A percentile compares a stretch with the other conserved stretches of the same genome.
Conservation (phyloP, 2,329 filamentous ascomycete genomes). For the Talaromyces atroroseus region DNA sequence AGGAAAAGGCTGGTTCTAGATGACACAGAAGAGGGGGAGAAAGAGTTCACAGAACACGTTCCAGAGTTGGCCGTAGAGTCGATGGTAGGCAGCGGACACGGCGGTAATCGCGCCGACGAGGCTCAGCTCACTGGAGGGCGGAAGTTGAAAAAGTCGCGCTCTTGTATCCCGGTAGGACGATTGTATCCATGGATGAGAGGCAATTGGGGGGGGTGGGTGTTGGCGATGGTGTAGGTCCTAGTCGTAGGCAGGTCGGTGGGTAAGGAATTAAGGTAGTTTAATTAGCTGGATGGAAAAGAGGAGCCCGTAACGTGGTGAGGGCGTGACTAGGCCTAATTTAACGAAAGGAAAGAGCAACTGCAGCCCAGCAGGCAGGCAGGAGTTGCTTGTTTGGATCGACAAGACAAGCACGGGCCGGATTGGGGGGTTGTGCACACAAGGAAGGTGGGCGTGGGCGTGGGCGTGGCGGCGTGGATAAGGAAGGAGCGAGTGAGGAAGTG, state of each 20-base stretch:
- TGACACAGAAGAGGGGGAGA: not conserved
- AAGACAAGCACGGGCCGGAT: constrained; percentile 14
- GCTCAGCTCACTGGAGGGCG: not conserved
- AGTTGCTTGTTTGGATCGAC: constrained; percentile 13
- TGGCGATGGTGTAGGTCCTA: not conserved
- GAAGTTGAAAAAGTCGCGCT: constrained; percentile 5
- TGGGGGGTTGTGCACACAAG: not conserved
- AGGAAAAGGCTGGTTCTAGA: not conserved
- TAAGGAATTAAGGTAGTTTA: constrained; percentile 6
- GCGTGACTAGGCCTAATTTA: not conserved
- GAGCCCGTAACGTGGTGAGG: constrained; percentile 6
- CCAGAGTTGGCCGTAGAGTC: constrained; percentile 1
- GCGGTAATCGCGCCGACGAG: constrained; percentile 2
- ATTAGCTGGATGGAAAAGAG: not conserved
- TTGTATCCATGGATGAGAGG: constrained; percentile 7
- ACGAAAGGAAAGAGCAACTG: not conserved
- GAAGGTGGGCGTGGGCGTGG: not conserved
- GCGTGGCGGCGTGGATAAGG: not conserved
- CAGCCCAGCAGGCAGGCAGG: constrained; percentile 3
- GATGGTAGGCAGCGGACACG: constrained; percentile 2
- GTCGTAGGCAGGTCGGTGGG: not conserved
- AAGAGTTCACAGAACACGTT: not conserved
- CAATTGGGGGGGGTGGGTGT: not conserved
- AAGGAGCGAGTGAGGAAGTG: not conserved
- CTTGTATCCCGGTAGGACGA: constrained; percentile 6